A percentile compares a stretch with the other conserved stretches of the same genome.
phyloP scores from a whole-genome alignment of 176 grass and related monocot genomes.

The Ensete glaucum region DNA sequence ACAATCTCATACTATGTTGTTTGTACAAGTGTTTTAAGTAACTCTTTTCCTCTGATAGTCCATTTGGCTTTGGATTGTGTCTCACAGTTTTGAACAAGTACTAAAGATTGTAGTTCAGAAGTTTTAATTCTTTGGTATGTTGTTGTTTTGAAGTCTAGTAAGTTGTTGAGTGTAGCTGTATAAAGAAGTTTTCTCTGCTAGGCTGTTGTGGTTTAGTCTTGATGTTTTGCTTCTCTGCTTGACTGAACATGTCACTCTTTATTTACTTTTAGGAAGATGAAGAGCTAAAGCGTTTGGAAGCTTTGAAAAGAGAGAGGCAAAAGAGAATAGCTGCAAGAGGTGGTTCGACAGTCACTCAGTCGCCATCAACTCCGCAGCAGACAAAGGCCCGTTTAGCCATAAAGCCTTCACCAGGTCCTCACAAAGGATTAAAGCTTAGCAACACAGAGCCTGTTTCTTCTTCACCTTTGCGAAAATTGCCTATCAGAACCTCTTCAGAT shows the following conservation, averaged over 20 bases:
- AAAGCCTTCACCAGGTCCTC: conserved; percentile 45
- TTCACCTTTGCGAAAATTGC: conserved; percentile 22
- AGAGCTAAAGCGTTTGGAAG: conserved; percentile 71
- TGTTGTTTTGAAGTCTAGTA: background rate
- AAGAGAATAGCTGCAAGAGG: conserved; percentile 77
- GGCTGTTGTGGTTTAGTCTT: background rate
- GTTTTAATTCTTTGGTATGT: background rate
- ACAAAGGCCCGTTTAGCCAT: conserved; percentile 1
- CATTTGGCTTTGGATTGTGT: background rate
- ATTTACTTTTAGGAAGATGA: conserved; percentile 62
- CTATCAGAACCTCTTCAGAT: conserved; percentile 25
- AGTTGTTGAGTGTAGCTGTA: background rate
- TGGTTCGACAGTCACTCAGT: conserved; percentile 20
- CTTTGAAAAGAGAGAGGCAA: conserved; percentile 82
- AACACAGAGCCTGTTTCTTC: conserved; percentile 21
- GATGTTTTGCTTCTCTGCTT: background rate
- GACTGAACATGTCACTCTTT: conserved; percentile 5
- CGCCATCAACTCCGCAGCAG: conserved; percentile 12
- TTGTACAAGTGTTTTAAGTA: background rate
- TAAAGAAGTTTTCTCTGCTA: background rate
- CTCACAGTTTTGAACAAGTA: background rate
- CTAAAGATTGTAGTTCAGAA: background rate
- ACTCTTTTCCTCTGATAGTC: background rate
- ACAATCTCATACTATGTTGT: background rate
- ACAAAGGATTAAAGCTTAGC: conserved; percentile 50